phyloP scores from a whole-genome alignment of 805 yeast genomes.

The Ogataea trehaloabstinens region DNA sequence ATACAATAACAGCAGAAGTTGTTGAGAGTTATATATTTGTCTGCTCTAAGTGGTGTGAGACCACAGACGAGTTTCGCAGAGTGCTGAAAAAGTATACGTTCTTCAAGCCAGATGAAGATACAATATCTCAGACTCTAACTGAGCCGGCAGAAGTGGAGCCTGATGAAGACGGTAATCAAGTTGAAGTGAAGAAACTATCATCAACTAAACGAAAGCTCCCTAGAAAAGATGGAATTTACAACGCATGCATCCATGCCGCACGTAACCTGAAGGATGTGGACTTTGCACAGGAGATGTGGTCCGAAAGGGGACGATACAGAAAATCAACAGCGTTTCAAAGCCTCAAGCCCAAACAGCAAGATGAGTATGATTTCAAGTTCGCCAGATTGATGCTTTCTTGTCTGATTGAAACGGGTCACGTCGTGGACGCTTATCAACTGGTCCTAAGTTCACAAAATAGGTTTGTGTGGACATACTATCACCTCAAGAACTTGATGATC shows the following conservation, averaged over 20 bases:
- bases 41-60: slow-evolving; percentile 34
- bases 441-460: slow-evolving; percentile 64
- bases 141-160: slow-evolving; percentile 16
- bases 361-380: slow-evolving; percentile 58
- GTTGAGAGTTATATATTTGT: slow-evolving; percentile 55
- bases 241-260: slow-evolving; percentile 66
- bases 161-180: slow-evolving; percentile 18
- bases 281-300: slow-evolving; percentile 70
- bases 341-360: slow-evolving; percentile 36
- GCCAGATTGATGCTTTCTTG: slow-evolving; percentile 68
- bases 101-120: slow-evolving; percentile 26
- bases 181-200: slow-evolving; percentile 8
- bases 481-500: slow-evolving; percentile 40
- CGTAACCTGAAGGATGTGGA: slow-evolving; percentile 48
- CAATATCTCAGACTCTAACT: slow-evolving; percentile 20
- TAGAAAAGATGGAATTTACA: slow-evolving; percentile 52
- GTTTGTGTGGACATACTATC: slow-evolving; percentile 64
- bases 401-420: slow-evolving; percentile 51
- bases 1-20: slow-evolving; percentile 39
- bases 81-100: slow-evolving; percentile 37
- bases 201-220: slow-evolving; percentile 28
- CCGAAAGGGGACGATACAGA: slow-evolving; percentile 74
- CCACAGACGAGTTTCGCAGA: slow-evolving; percentile 34
- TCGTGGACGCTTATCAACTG: slow-evolving; percentile 69
- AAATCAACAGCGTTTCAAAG: slow-evolving; percentile 48